Base-by-base conservation (phyloP, 2,329 filamentous ascomycete genomes). In the Fusarium nisikadoi region DNA sequence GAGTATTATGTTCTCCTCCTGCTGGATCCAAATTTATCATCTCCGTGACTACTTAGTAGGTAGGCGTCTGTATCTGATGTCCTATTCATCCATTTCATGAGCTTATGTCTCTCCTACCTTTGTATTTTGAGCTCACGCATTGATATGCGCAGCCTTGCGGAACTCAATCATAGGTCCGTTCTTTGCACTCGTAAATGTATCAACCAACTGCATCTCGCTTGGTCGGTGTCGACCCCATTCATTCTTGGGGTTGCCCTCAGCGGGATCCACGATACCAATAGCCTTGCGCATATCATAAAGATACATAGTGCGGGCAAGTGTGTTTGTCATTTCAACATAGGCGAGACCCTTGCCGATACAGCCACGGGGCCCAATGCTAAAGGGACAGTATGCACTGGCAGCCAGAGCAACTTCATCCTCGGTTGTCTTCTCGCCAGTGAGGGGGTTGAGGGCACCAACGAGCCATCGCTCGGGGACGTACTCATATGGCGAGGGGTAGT, bases 151-250 rank as follows among this genome's bases (percentile, higher is more conserved):
- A 12, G 72, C 79, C 71, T 73, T 79, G 53, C 80, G 77, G 75
- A 92, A 91, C 82, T 93, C 88, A 62, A 94, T 83, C 82, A 92
- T 85, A 2, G 91, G 90, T 1, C 92, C 92, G 76, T 92, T 87
- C 83, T 94, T 94, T 75, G 88, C 84, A 75, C 91, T 92, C 36
- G 92, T 93, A 80, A 94, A 94, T 23, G 89, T 91, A 78, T 94
- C 92, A 56, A 87, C 82, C 62, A 94, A 82, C 83, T 93, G 92
- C 80, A 91, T 93, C 84, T 94, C 92, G 3, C 77, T 82, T 23
- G 77, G 78, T 50, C 86, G 84, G 61, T 90, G 85, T 49, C 90
- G 83, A 1, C 89, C 90, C 82, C 83, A 87, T 76, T 86, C 88
- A 12, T 83, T 77, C 35, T 82, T 83, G 6, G 78, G 72, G 47